Evolutionary conservation across 306 rosid genomes (phyloP).

Genomic region (Trifolium subterraneum): DNA sequence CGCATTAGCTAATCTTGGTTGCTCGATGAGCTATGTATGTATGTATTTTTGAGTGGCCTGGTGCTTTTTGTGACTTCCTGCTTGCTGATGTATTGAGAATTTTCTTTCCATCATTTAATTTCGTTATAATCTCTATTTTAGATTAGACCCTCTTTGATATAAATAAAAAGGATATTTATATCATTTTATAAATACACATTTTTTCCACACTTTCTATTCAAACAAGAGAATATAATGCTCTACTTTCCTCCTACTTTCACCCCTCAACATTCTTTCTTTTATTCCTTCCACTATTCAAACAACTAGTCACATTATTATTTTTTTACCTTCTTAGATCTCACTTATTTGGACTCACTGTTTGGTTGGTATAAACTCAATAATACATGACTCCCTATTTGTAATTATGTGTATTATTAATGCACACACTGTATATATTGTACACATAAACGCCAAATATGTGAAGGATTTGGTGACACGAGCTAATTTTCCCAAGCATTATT

Average conservation of each 20-base stretch:
- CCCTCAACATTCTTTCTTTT: not conserved
- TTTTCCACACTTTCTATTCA: not conserved
- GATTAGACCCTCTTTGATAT: too few relatives aligned
- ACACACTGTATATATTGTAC: not conserved
- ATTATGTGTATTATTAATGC: constrained; percentile 2
- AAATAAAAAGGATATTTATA: not conserved
- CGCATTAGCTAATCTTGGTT: too few relatives aligned
- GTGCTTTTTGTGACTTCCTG: too few relatives aligned
- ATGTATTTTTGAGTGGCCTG: too few relatives aligned
- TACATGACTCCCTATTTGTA: not conserved
- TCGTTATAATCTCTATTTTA: too few relatives aligned
- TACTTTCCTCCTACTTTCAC: not conserved
- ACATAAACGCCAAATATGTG: constrained; percentile 28
- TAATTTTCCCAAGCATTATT: constrained; percentile 33
- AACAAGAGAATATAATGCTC: not conserved
- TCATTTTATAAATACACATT: not conserved
- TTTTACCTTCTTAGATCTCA: not conserved
- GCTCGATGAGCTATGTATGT: too few relatives aligned
- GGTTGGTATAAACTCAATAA: constrained; percentile 18
- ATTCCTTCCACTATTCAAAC: not conserved
- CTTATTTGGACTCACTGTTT: not conserved
- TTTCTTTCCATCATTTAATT: too few relatives aligned
- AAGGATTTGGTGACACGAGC: constrained; percentile 39
- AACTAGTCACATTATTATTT: not conserved
- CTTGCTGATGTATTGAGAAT: too few relatives aligned